Conservation (phyloP, 177 flowering plant species). For the Telopea speciosissima region DNA sequence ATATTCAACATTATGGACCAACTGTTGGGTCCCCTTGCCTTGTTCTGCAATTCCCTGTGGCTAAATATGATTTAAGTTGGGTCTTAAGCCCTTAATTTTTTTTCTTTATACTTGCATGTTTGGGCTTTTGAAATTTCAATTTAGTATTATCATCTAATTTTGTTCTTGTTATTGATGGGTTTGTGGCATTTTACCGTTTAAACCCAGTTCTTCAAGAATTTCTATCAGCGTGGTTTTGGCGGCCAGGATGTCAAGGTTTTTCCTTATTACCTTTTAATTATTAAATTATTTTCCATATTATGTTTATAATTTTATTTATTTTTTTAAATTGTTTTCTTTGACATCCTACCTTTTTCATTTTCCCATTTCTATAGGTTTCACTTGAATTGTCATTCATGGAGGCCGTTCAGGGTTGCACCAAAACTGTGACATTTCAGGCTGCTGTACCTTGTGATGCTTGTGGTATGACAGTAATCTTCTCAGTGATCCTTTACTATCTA, state of each 20-base stretch:
- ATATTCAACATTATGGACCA: background rate
- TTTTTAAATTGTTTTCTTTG: background rate
- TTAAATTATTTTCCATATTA: background rate
- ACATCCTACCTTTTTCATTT: background rate
- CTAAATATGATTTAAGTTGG: background rate
- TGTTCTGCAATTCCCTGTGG: background rate
- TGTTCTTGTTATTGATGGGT: conserved; percentile 7
- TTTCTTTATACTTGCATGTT: background rate
- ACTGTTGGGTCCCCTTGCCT: background rate
- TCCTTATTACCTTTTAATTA: background rate
- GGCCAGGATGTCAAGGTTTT: conserved; percentile 84
- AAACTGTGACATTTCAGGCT: conserved; percentile 51
- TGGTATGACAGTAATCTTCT: conserved; percentile 26
- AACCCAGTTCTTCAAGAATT: conserved; percentile 46
- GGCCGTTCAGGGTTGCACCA: conserved; percentile 76
- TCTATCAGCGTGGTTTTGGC: conserved; percentile 39
- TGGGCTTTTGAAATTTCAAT: background rate
- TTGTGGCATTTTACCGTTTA: conserved; percentile 5
- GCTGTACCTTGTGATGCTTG: conserved; percentile 55
- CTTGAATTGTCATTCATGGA: conserved; percentile 79
- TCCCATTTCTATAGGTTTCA: conserved; percentile 51
- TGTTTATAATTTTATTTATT: background rate
- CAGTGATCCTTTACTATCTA: background rate
- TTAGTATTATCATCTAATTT: background rate
- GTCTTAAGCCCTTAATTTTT: background rate